phyloP scores from a whole-genome alignment of 148 eudicot genomes.

The Rhododendron molle region DNA sequence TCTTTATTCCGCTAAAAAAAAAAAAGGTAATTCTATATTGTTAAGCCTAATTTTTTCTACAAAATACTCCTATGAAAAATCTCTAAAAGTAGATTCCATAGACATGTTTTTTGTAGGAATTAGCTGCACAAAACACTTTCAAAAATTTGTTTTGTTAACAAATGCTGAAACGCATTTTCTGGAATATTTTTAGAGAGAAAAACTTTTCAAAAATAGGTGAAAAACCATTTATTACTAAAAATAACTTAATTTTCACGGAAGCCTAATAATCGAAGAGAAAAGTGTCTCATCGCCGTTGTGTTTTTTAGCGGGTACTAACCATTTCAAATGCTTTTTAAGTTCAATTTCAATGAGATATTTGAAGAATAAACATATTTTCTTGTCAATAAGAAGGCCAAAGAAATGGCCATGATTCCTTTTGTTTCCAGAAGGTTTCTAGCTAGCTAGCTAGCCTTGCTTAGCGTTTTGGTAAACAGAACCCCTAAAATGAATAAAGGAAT shows the following conservation, averaged over 20 bases:
- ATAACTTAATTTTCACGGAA: no score
- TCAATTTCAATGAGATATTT: neutral
- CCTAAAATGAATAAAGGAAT: neutral
- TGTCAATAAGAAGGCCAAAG: neutral
- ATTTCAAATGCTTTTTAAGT: neutral
- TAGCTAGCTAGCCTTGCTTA: neutral
- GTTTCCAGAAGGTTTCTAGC: neutral
- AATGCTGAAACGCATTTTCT: neutral
- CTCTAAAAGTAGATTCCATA: neutral
- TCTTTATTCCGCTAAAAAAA: neutral
- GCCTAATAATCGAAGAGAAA: neutral
- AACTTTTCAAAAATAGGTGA: no score
- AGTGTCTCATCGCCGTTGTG: neutral
- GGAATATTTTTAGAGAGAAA: neutral
- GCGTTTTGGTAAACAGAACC: neutral
- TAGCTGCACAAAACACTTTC: neutral
- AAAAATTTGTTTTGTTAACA: neutral
- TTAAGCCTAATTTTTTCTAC: neutral
- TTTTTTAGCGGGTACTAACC: neutral
- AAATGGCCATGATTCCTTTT: neutral
- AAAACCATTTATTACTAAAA: no score
- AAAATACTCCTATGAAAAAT: neutral
- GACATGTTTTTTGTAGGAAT: neutral
- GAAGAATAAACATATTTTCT: neutral
- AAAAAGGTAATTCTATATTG: neutral